Base-by-base conservation (phyloP, 306 rosid genomes). In the Dryas octopetala region DNA sequence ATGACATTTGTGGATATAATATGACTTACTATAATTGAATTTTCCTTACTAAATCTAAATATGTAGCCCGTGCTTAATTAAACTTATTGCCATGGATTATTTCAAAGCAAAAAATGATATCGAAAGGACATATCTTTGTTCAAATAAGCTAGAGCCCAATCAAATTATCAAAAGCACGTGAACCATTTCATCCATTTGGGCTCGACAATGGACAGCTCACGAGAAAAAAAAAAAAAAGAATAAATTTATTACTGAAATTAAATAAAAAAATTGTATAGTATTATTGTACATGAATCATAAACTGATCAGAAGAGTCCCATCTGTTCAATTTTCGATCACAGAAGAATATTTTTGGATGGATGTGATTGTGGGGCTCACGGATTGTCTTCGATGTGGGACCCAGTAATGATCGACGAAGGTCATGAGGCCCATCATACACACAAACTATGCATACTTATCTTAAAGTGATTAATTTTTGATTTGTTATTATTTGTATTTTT, bases 281-380 rank as follows among this genome's bases (percentile, higher is more conserved):
- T 9, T 4, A 48, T 15, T 68, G 57, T 77, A 74, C 50, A 79
- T 81, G 79, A 63, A 89, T 85, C 71, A 87, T 81, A 46, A 85
- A 75, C 58, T 23, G 38, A 32, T 32, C 3, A 14, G 53, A 66
- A 57, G 80, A 71, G 77, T 57, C 87, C 85, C 79, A 78, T 85
- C 83, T 83, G 90, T 84, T 79, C 74, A 70, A 79, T 61, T 84
- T 81, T 51, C 71, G 60, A 83, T 87, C 84, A 79, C 82, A 81
- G 57, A 82, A 73, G 71, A 81, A 69, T 55, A 78, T 71, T 71
- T 63, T 87, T 84, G 86, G 93, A 87, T 73, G 49, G 78, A 78
- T 48, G 78, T 69, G 76, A 74, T 48, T 26, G 80, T 86, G 83
- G 92, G 86, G 72, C 78, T 53, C 58, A 16, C 17, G 9, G 52